phyloP scores from a whole-genome alignment of 1,284 basidiomycete genomes.

The Schizopora paradoxa region DNA sequence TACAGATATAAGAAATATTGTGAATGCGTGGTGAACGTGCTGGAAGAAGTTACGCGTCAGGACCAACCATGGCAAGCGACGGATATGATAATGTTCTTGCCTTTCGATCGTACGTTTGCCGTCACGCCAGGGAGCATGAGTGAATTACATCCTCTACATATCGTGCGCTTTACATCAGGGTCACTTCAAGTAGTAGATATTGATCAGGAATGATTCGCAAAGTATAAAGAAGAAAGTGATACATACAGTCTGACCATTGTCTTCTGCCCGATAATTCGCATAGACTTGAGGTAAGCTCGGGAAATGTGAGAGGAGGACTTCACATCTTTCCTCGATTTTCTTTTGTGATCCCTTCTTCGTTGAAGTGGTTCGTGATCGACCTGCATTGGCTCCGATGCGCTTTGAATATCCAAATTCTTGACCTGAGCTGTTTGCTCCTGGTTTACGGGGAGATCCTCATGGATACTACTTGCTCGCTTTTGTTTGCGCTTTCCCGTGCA shows the following conservation, averaged over 20 bases:
- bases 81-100: no score
- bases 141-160: slow-evolving; percentile 64
- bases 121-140: slow-evolving; percentile 66
- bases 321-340: no score
- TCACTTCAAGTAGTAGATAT: slow-evolving; percentile 46
- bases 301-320: slow-evolving; percentile 40
- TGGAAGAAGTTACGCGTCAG: slow-evolving; percentile 28
- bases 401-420: no score
- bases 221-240: background rate
- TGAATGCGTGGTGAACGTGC: slow-evolving; percentile 49
- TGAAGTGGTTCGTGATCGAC: slow-evolving; percentile 12
- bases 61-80: no score
- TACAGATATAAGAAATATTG: slow-evolving; percentile 51
- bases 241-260: slow-evolving; percentile 70
- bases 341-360: slow-evolving; percentile 27
- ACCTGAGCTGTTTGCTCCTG: background rate
- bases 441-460: background rate
- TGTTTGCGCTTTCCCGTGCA: background rate
- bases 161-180: slow-evolving; percentile 68
- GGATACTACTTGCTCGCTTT: no score
- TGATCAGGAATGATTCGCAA: slow-evolving; percentile 4
- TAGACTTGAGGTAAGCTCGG: slow-evolving; percentile 54
- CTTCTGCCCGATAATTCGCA: slow-evolving; percentile 67
- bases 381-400: slow-evolving; percentile 5
- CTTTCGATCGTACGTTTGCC: slow-evolving; percentile 54